Conservation (phyloP, 169 alveolate genomes). For the Cryptosporidium parvum region DNA sequence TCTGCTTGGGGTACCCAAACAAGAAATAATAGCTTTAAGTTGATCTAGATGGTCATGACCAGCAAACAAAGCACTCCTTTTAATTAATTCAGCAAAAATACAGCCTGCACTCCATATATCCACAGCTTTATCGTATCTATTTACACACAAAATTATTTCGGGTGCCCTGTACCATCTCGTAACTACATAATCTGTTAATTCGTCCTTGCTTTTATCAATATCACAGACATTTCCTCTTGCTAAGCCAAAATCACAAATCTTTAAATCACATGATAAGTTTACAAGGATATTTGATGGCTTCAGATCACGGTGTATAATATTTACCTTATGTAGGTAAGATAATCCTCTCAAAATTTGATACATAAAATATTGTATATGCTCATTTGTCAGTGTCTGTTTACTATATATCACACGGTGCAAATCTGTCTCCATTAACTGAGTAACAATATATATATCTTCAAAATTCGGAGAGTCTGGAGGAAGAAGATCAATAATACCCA, state of each 20-base stretch:
- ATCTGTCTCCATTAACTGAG: constrained; percentile 93
- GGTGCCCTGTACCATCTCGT: constrained; percentile 97
- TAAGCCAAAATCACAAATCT: constrained; percentile 89
- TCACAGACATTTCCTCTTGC: constrained; percentile 87
- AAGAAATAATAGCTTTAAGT: constrained; percentile 87
- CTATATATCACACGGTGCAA: constrained; percentile 92
- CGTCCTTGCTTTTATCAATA: constrained; percentile 74
- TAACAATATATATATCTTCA: constrained; percentile 89
- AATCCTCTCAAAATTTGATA: constrained; percentile 88
- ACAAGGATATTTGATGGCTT: constrained; percentile 86
- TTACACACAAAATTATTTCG: constrained; percentile 89
- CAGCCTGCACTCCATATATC: constrained; percentile 97
- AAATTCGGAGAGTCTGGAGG: constrained; percentile 87
- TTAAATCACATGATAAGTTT: constrained; percentile 88
- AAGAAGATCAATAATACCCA: constrained; percentile 83
- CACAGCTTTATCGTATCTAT: constrained; percentile 89
- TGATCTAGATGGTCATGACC: constrained; percentile 94
- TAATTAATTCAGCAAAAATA: constrained; percentile 91
- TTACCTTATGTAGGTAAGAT: constrained; percentile 87
- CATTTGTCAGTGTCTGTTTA: constrained; percentile 90
- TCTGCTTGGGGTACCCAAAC: constrained; percentile 87
- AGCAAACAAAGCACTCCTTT: constrained; percentile 90
- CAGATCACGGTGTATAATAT: constrained; percentile 88
- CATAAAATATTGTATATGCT: constrained; percentile 91
- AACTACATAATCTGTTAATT: constrained; percentile 86